Conservation (phyloP, 768 basidiomycete species). For the Candolleomyces eurysporus region DNA sequence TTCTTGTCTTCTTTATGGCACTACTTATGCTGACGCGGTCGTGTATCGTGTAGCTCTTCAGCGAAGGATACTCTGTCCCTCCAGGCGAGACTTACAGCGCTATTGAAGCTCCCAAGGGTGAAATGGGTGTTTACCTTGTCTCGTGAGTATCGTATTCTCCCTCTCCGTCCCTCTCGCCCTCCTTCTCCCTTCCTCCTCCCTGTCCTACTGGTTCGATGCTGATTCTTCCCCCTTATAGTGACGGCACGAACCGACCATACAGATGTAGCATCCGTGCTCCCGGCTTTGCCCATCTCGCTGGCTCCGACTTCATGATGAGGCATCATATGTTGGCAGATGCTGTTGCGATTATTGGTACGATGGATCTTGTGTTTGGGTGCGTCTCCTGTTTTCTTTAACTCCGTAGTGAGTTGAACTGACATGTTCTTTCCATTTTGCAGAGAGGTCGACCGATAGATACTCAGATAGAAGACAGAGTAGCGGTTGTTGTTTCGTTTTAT, state of each 20-base stretch:
- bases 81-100: slow-evolving; percentile 95
- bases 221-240: slow-evolving; percentile 40
- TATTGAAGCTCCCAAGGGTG: slow-evolving; percentile 98
- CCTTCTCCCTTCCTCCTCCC: not conserved
- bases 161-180: not conserved
- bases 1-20: not conserved
- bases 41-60: slow-evolving; percentile 64
- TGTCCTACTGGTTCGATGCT: not conserved
- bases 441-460: slow-evolving; percentile 36
- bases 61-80: slow-evolving; percentile 95
- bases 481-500: too few relatives aligned
- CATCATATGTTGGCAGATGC: slow-evolving; percentile 93
- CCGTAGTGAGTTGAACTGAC: slow-evolving; percentile 1
- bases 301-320: slow-evolving; percentile 98
- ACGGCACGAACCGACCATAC: slow-evolving; percentile 95
- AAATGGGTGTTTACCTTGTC: slow-evolving; percentile 98
- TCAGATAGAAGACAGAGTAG: too few relatives aligned
- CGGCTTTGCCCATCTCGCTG: slow-evolving; percentile 93
- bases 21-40: not conserved
- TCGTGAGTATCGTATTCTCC: slow-evolving; percentile 56
- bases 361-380: slow-evolving; percentile 96
- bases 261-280: slow-evolving; percentile 96
- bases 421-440: slow-evolving; percentile 19
- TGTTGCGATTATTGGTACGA: slow-evolving; percentile 96
- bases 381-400: slow-evolving; percentile 29